Evolutionary conservation across 352 stramenopile species (phyloP), one percentile per base, ranked within the genome.

Genomic region (Phytophthora citrophthora): DNA sequence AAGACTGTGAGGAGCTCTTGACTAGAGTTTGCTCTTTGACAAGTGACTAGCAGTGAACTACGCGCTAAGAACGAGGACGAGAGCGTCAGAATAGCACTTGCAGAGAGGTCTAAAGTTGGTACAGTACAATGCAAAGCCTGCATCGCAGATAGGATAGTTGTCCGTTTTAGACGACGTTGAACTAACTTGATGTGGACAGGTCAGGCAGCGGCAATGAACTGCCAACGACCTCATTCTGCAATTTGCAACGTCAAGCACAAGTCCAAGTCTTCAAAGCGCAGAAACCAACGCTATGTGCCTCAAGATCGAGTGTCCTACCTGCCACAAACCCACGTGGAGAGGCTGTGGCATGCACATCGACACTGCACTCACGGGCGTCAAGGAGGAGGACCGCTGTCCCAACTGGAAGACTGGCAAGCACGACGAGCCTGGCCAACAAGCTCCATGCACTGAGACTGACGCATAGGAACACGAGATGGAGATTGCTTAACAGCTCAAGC

Each of bases 291-390:
- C 27, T 9, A 88, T 88, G 79, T 88, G 79, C 71, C 67, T 77
- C 57, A 86, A 88, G 59, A 56, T 81, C 23, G 76, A 88, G 54
- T 88, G 79, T 64, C 27, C 71, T 16, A 86, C 67, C n/a, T 86
- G 79, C 61, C 63, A 84, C 63, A 88, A 88, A 66, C 32, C 74
- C n/a, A 86, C 79, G 36, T 88, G 79, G 79, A 78, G 74, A 38
- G 79, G 79, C 52, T 88, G 79, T 62, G 79, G 79, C 40, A 54
- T 74, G 58, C 79, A 88, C 67, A 86, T 88, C 24, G 79, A 86
- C 26, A 67, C 43, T 24, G 79, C 79, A 15, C 72, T 88, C 52
- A 54, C 24, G 77, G 71, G 76, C 47, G 74, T 88, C 26, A 64
- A 72, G 31, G 74, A 81, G 48, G 62, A 73, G 16, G 74, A 88